A percentile compares a stretch with the other conserved stretches of the same genome.
Conservation (phyloP, 1,284 basidiomycete species). For the Ceratorhiza oryzae-sativae region DNA sequence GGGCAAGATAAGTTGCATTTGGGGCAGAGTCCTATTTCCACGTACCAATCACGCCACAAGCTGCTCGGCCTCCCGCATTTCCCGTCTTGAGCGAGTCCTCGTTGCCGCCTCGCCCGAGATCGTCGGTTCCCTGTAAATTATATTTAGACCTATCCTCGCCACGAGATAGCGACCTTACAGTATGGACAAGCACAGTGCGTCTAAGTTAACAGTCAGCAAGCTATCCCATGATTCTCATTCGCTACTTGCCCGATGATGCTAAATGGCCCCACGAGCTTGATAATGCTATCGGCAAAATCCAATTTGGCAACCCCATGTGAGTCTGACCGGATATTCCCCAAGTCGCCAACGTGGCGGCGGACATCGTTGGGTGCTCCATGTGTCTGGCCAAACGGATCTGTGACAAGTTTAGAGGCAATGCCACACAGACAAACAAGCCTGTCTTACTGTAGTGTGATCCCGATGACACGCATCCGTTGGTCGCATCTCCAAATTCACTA, state of each 20-base stretch:
- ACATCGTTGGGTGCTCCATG: slow-evolving; percentile 69
- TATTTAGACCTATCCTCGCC: not conserved
- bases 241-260: slow-evolving; percentile 70
- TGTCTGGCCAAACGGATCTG: slow-evolving; percentile 64
- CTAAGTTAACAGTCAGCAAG: slow-evolving; percentile 47
- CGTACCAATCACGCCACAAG: slow-evolving; percentile 77
- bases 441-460: slow-evolving; percentile 69
- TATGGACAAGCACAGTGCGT: slow-evolving; percentile 69
- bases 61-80: slow-evolving; percentile 72
- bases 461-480: slow-evolving; percentile 71
- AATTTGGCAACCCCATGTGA: slow-evolving; percentile 65
- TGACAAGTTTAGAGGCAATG: too few relatives aligned
- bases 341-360: slow-evolving; percentile 76
- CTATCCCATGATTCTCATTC: too few relatives aligned
- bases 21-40: too few relatives aligned
- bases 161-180: slow-evolving; percentile 51
- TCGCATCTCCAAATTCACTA: slow-evolving; percentile 73
- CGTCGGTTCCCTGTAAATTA: slow-evolving; percentile 67
- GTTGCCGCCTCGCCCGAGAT: slow-evolving; percentile 74
- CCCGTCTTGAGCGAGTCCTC: slow-evolving; percentile 75
- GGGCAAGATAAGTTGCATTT: not conserved
- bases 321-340: slow-evolving; percentile 77
- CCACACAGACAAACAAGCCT: not conserved
- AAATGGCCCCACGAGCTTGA: slow-evolving; percentile 72
- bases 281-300: slow-evolving; percentile 64